Evolutionary conservation across 1,284 basidiomycete species (phyloP).

Genomic region (Neonothopanus nambi): DNA sequence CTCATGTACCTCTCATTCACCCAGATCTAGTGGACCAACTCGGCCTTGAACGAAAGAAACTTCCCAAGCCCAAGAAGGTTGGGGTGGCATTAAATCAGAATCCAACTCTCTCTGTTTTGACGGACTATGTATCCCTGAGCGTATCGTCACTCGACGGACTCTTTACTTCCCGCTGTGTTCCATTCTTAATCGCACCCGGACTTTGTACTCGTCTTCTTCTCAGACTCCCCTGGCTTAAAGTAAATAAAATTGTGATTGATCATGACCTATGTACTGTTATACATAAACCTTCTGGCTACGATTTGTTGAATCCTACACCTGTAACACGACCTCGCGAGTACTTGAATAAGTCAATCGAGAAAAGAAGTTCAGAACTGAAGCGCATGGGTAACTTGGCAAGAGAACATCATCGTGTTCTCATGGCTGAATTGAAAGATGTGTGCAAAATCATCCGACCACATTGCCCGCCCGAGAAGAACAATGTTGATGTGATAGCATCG

Average conservation of each 20-base stretch:
- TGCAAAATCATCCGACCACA: not conserved
- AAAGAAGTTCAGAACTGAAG: not conserved
- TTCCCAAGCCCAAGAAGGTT: too few species aligned
- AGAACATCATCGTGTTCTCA: not conserved
- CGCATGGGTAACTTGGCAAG: not conserved
- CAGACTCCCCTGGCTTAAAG: conserved; percentile 23
- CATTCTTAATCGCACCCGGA: conserved; percentile 15
- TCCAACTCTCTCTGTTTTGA: too few species aligned
- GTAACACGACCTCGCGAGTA: not conserved
- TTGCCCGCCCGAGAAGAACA: not conserved
- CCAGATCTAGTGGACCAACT: conserved; percentile 2
- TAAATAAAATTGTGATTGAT: conserved; percentile 27
- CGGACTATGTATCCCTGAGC: too few species aligned
- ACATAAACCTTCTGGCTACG: conserved; percentile 18
- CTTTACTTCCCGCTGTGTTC: conserved; percentile 7
- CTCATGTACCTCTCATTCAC: not conserved
- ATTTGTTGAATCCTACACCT: conserved; percentile 19
- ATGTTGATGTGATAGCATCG: not conserved
- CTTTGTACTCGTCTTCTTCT: conserved; percentile 23
- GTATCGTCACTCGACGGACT: not conserved
- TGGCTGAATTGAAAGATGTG: not conserved
- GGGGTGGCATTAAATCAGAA: too few species aligned
- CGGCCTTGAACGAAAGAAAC: not conserved
- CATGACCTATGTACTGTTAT: conserved; percentile 16
- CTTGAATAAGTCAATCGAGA: not conserved